Base-by-base conservation (phyloP, 73 alveolate genomes). In the Tetrahymena thermophila region DNA sequence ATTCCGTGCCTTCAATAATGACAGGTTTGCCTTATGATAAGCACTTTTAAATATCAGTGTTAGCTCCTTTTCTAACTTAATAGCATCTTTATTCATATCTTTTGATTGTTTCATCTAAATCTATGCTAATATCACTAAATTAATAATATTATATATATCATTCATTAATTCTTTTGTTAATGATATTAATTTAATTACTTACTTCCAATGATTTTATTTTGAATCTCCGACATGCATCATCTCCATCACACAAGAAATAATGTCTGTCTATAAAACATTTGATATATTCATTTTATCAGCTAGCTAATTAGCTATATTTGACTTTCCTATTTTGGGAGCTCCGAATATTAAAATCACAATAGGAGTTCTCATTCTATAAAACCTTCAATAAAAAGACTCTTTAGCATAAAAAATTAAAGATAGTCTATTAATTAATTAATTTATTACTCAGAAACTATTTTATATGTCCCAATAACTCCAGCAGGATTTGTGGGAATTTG, bases 271-370 rank as follows among this genome's bases (percentile, higher is more conserved):
- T 23, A 97, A 96, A 55, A 97, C 97, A 94, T 97, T 97, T 3
- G 99, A 96, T 9, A 96, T 95, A 93, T 97, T 97, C 28, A 97
- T 85, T 95, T 98, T 93, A 56, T 97, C 99, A 35, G 98, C 98
- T 35, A 97, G 95, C 34, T 97, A 71, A 34, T 97, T 97, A 1
- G 97, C 98, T 34, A 97, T 85, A 14, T 97, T 94, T 3, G 97
- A 94, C 94, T 96, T 97, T 84, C 99, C 98, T 93, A 95, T 94
- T 35, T 97, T 94, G 85, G 97, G 97, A 21, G 99, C 96, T 40
- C 99, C 99, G 93, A 94, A 95, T 55, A 97, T 95, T 93, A 97
- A 85, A n/a, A 97, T 97, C 43, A 97, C 94, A 56, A 97, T 85
- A 21, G 99, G 99, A 40, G 97, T 85, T 94, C 99, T 93, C 84